Percentiles rank a stretch among this genome's conserved stretches.
Conservation (phyloP, 2,329 filamentous ascomycete species). For the Grosmannia clavigera region DNA sequence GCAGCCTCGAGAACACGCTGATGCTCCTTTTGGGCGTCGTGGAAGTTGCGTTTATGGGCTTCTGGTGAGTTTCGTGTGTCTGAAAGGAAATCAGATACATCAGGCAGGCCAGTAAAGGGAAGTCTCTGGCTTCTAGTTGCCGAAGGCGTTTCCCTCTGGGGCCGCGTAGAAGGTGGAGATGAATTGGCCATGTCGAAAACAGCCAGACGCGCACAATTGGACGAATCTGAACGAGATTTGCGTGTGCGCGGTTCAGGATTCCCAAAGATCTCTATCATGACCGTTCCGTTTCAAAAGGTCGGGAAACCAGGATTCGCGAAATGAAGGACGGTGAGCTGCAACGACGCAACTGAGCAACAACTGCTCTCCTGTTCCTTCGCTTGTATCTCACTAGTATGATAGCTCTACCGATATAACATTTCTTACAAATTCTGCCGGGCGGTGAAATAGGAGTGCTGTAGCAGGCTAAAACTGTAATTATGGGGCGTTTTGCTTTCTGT, state of each 20-base stretch:
- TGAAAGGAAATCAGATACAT: constrained; percentile 16
- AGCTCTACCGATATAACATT: not conserved
- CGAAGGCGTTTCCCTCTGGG: not conserved
- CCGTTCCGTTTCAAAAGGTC: not conserved
- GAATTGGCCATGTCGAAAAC: constrained; percentile 16
- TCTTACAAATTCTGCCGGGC: constrained; percentile 10
- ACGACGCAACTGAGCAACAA: not conserved
- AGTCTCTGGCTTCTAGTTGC: constrained; percentile 2
- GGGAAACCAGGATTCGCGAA: not conserved
- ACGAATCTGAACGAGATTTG: not conserved
- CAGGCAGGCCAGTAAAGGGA: constrained; percentile 7
- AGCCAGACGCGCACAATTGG: not conserved
- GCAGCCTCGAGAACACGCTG: constrained; percentile 15
- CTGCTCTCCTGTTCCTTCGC: not conserved
- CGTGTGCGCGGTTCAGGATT: constrained; percentile 12
- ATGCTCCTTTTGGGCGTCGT: constrained; percentile 18
- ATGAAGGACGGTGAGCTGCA: not conserved
- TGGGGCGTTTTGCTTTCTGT: constrained; percentile 6
- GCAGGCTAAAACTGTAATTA: constrained; percentile 6
- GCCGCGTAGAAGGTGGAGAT: constrained; percentile 14
- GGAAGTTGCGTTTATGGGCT: constrained; percentile 18
- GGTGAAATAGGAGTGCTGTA: constrained; percentile 4
- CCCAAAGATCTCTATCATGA: not conserved
- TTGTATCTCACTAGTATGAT: not conserved
- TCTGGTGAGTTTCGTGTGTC: constrained; percentile 21